Percentiles rank a stretch among this genome's conserved stretches.
These are phyloP conservation scores for Trametes cubensis DNA, from an alignment of 768 basidiomycete genomes.

Conservation along the genomic window DNA sequence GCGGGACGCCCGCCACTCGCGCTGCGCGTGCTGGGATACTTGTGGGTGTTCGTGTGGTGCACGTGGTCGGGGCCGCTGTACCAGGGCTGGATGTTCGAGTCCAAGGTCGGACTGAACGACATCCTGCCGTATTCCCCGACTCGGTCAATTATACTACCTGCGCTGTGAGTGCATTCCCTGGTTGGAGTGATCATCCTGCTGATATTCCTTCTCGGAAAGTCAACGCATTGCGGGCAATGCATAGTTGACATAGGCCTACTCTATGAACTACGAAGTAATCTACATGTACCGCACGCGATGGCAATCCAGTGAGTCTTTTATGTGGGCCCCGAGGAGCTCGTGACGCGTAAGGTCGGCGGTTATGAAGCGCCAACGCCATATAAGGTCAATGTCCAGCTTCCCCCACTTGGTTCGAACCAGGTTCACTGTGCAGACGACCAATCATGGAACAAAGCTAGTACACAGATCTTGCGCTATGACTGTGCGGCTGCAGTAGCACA, in stretches of 20 bases:
- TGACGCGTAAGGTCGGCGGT: no score
- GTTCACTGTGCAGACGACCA: no score
- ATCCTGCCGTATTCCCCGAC: background rate
- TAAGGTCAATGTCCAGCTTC: no score
- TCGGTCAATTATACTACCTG: background rate
- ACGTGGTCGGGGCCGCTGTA: constrained; percentile 11
- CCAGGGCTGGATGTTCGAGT: background rate
- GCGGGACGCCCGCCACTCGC: background rate
- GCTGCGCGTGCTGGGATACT: constrained; percentile 15
- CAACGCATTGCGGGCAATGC: background rate
- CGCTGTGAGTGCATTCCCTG: background rate
- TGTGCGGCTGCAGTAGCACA: no score
- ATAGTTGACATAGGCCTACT: background rate
- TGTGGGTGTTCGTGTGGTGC: constrained; percentile 24
- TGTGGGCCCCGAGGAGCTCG: no score
- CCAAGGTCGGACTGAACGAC: background rate
- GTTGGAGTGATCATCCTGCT: background rate
- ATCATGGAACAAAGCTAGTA: no score
- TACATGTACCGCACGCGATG: no score
- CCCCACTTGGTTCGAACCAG: no score
- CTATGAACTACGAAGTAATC: no score
- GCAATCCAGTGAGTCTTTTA: no score
- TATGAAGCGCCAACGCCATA: no score
- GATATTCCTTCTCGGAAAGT: background rate
- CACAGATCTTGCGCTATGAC: no score